These are phyloP conservation scores for Poronia punctata DNA, from an alignment of 495 filamentous ascomycete species.

Conservation along the genomic window DNA sequence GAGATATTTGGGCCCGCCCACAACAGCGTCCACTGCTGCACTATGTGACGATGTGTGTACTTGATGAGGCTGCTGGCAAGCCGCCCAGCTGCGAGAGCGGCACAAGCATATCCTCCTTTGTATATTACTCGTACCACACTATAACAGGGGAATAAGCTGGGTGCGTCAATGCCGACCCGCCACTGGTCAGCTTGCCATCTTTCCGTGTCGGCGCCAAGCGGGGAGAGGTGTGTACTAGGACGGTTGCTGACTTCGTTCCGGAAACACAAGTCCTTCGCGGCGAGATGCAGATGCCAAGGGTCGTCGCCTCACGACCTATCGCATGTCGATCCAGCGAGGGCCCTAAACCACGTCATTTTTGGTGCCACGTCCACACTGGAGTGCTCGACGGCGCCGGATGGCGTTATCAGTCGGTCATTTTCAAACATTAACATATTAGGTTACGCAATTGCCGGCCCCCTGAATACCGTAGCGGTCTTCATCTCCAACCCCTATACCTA, in stretches of 20 bases:
- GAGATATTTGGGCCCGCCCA: conserved; percentile 47
- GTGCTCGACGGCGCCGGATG: conserved; percentile 8
- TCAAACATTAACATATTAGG: conserved; percentile 16
- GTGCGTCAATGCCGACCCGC: too few relatives aligned
- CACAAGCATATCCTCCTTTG: too few relatives aligned
- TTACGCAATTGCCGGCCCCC: conserved; percentile 9
- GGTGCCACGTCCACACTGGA: conserved; percentile 13
- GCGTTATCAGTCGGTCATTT: conserved; percentile 6
- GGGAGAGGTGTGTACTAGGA: too few relatives aligned
- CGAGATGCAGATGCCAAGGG: not conserved
- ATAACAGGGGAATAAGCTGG: too few relatives aligned
- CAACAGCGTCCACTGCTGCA: conserved; percentile 29
- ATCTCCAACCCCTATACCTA: conserved; percentile 27
- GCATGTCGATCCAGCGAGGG: conserved; percentile 14
- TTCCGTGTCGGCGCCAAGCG: too few relatives aligned
- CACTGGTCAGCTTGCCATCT: too few relatives aligned
- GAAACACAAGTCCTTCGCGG: too few relatives aligned
- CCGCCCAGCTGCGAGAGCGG: too few relatives aligned
- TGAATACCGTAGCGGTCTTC: conserved; percentile 4
- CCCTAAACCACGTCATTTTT: conserved; percentile 24
- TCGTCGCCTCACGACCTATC: conserved; percentile 17
- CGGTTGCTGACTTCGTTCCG: too few relatives aligned
- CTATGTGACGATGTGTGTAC: conserved; percentile 41
- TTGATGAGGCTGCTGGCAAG: too few relatives aligned
- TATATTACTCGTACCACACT: too few relatives aligned